A percentile compares a stretch with the other conserved stretches of the same genome.
Conservation (phyloP, 1,284 basidiomycete genomes). For the Mycena citricolor region DNA sequence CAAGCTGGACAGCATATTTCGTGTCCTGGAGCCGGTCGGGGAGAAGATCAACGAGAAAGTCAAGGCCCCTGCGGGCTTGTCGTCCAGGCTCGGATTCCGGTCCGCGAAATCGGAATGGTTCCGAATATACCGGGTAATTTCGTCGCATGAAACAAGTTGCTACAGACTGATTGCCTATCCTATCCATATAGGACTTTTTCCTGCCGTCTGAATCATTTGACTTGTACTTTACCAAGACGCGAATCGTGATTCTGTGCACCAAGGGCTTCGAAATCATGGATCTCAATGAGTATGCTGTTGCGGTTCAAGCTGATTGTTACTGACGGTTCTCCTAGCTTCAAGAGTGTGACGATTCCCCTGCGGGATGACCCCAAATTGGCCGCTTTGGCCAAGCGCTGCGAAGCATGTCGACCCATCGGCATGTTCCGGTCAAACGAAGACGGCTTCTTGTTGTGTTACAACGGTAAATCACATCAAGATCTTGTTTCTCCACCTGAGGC, state of each 20-base stretch:
- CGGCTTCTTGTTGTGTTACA: slow-evolving; percentile 92
- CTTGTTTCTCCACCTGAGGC: slow-evolving; percentile 2
- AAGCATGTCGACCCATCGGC: slow-evolving; percentile 81
- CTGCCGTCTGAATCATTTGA: slow-evolving; percentile 87
- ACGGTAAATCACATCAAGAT: slow-evolving; percentile 60
- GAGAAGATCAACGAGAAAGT: slow-evolving; percentile 79
- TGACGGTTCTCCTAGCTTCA: slow-evolving; percentile 52
- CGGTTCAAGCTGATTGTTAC: background rate
- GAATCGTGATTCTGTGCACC: slow-evolving; percentile 88
- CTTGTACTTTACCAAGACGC: slow-evolving; percentile 88
- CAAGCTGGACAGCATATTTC: slow-evolving; percentile 83
- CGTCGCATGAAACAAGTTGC: background rate
- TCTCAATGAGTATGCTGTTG: slow-evolving; percentile 69
- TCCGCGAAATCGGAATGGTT: slow-evolving; percentile 89
- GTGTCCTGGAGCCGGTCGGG: slow-evolving; percentile 88
- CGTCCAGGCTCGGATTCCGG: slow-evolving; percentile 73
- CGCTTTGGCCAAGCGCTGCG: slow-evolving; percentile 78
- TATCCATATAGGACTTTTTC: slow-evolving; percentile 81
- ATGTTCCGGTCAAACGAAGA: slow-evolving; percentile 89
- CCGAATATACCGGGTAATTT: slow-evolving; percentile 58
- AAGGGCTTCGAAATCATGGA: slow-evolving; percentile 98
- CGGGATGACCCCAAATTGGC: slow-evolving; percentile 74
- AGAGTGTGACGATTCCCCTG: slow-evolving; percentile 85
- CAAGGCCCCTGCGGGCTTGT: slow-evolving; percentile 64
- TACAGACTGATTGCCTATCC: background rate